Evolutionary conservation across 306 rosid genomes (phyloP).

Genomic region (Casuarina cunninghamiana): DNA sequence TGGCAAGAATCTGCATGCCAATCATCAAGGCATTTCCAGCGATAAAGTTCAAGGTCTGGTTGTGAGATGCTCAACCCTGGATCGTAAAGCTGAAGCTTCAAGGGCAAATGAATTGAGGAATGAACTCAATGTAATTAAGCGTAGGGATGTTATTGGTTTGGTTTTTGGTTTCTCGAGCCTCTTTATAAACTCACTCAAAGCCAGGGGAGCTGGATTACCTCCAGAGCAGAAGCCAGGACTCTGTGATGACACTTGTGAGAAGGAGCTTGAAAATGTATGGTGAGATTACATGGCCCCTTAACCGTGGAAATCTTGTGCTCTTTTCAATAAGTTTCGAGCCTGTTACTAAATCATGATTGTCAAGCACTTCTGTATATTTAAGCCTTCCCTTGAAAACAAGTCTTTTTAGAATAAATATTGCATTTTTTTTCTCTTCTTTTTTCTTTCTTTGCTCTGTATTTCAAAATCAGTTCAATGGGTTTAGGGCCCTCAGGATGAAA

Average conservation of each 20-base stretch:
- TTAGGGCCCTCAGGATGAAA: background rate
- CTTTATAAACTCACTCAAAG: constrained; percentile 45
- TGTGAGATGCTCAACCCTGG: constrained; percentile 32
- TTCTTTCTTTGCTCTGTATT: background rate
- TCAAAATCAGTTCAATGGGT: background rate
- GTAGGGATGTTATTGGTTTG: constrained; percentile 70
- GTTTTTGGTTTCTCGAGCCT: constrained; percentile 58
- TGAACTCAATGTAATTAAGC: constrained; percentile 35
- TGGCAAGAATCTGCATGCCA: constrained; percentile 27
- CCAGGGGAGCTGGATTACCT: constrained; percentile 89
- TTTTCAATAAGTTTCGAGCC: background rate
- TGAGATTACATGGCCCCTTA: constrained; percentile 62
- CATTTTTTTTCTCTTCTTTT: background rate
- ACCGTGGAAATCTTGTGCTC: constrained; percentile 1
- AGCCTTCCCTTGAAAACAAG: background rate
- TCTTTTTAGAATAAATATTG: background rate
- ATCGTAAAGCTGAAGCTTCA: constrained; percentile 28
- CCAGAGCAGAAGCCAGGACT: constrained; percentile 81
- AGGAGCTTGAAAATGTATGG: constrained; percentile 99
- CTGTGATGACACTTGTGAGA: constrained; percentile 75
- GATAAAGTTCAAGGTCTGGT: constrained; percentile 35
- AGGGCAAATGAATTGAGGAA: constrained; percentile 35
- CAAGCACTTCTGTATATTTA: background rate
- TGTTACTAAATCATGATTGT: background rate
- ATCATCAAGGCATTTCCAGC: constrained; percentile 34